Conservation (phyloP, 805 yeast genomes). For the Hanseniaspora taiwanica region DNA sequence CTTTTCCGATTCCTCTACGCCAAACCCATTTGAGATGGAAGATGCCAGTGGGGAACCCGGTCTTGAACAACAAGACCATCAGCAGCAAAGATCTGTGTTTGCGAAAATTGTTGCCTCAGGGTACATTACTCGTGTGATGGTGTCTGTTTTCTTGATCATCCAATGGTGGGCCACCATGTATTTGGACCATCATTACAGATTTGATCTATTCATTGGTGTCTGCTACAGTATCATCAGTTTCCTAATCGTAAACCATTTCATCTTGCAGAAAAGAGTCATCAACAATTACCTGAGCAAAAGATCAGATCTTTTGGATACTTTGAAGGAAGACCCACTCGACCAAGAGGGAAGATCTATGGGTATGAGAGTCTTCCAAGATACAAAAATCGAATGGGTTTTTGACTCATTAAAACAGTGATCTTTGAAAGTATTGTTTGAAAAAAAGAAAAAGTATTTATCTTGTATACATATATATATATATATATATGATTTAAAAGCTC, state of each 20-base stretch:
- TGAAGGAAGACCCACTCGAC: constrained; percentile 21
- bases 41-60: too few species aligned
- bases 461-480: too few species aligned
- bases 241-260: constrained; percentile 26
- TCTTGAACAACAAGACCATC: too few species aligned
- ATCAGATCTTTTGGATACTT: not conserved
- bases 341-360: constrained; percentile 41
- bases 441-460: not conserved
- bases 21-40: too few species aligned
- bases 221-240: constrained; percentile 36
- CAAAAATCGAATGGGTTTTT: constrained; percentile 37
- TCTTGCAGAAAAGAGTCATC: constrained; percentile 24
- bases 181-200: constrained; percentile 58
- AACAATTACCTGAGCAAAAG: constrained; percentile 8
- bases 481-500: not conserved
- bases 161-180: constrained; percentile 74
- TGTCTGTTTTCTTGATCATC: constrained; percentile 32
- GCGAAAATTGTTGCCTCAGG: constrained; percentile 1
- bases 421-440: constrained; percentile 1
- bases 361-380: constrained; percentile 47
- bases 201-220: constrained; percentile 46
- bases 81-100: too few species aligned
- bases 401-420: constrained; percentile 29
- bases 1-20: not conserved
- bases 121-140: constrained; percentile 16